Evolutionary conservation across 2,329 filamentous ascomycete genomes (phyloP), one percentile per base, ranked within the genome.

Genomic region (Phoma sp.): DNA sequence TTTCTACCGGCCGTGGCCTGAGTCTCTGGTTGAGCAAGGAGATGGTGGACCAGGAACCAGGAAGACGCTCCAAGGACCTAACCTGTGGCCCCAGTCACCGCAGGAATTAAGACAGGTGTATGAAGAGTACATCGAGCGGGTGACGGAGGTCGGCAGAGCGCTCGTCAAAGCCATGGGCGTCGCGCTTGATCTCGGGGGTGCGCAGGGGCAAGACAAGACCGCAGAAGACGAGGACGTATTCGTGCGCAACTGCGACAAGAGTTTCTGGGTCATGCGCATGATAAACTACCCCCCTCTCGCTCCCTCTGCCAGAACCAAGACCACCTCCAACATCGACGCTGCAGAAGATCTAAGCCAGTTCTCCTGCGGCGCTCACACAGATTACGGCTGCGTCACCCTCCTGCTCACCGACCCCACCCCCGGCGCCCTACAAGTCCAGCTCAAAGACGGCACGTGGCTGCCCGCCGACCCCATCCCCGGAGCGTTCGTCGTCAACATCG

Each of bases 401-500:
- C 72, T 81, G 3, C 71, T 80, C 9, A 71, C 78, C 0, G 78
- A 80, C 51, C 65, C 74, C 1, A 80, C 77, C 0, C 74, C 71
- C 7, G 69, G 73, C 4, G 77, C 78, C 1, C 62, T 81, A 2
- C 77, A 81, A 56, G 77, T 80, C 17, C 66, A 72, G 10, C 67
- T 72, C 45, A 76, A 77, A 58, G 72, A 76, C 36, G 72, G 73
- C 6, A 68, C 71, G 0, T 83, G 80, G 80, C 67, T 81, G 0
- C 65, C 73, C 28, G 79, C 78, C 0, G 75, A 80, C 40, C 79
- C 78, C 0, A 66, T 79, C 0, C 68, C 72, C 2, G 79, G 77
- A 14, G 71, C 76, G 0, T 80, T 79, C 47, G 78, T 81, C 2
- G 77, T 82, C 5, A 81, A 82, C 56, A 77, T 82, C 38, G 79